Conservation (phyloP, 768 basidiomycete species). For the Lenzites betulinus region DNA sequence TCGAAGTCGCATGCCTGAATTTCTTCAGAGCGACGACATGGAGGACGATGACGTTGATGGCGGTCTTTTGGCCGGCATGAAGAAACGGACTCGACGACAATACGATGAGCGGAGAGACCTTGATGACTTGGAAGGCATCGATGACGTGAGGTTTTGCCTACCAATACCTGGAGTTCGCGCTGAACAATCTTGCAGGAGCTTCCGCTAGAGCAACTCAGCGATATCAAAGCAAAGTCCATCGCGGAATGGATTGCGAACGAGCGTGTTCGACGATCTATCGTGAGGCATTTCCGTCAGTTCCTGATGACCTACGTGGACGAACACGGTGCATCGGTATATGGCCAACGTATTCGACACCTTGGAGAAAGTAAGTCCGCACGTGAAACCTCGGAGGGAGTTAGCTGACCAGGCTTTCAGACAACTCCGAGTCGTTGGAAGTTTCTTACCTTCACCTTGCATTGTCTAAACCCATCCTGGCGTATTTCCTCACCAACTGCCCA, state of each 20-base stretch:
- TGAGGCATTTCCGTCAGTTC: conserved; percentile 92
- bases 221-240: conserved; percentile 97
- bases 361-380: conserved; percentile 76
- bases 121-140: conserved; percentile 88
- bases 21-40: conserved; percentile 83
- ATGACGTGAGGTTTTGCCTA: conserved; percentile 63
- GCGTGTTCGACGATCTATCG: conserved; percentile 85
- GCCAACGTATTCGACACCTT: conserved; percentile 87
- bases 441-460: conserved; percentile 93
- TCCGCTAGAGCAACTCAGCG: conserved; percentile 92
- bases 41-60: conserved; percentile 67
- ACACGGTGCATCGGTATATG: conserved; percentile 88
- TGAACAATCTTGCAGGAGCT: conserved; percentile 63
- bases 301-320: conserved; percentile 96
- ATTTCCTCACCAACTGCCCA: conserved; percentile 96
- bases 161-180: background rate
- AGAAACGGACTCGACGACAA: conserved; percentile 79
- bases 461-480: conserved; percentile 94
- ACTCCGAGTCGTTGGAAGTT: conserved; percentile 96
- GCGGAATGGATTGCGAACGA: conserved; percentile 97
- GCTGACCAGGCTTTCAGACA: conserved; percentile 54
- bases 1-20: conserved; percentile 82
- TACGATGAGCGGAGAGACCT: conserved; percentile 92
- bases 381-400: background rate
- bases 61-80: conserved; percentile 69